phyloP scores from a whole-genome alignment of 768 basidiomycete species.

The Termitomyces sp. region DNA sequence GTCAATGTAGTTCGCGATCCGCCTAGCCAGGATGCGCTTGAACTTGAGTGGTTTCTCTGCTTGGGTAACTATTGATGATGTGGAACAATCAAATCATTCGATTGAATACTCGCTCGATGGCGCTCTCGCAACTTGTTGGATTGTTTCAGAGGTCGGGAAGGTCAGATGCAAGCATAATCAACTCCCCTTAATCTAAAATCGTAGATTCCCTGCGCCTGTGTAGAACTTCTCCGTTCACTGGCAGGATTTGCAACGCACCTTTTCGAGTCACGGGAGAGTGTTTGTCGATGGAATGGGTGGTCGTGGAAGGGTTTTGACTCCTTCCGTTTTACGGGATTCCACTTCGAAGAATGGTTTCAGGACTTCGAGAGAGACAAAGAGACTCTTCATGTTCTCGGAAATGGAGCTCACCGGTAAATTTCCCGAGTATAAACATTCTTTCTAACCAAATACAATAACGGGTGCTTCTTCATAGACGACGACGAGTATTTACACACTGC shows the following conservation, averaged over 20 bases:
- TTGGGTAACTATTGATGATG: slow-evolving; percentile 19
- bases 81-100: slow-evolving; percentile 13
- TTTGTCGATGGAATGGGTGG: slow-evolving; percentile 16
- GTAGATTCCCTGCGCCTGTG: not conserved
- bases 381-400: slow-evolving; percentile 20
- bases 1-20: not conserved
- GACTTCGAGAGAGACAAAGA: slow-evolving; percentile 10
- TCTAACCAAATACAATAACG: no score
- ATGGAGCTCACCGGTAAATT: slow-evolving; percentile 20
- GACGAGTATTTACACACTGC: slow-evolving; percentile 16
- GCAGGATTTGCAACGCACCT: slow-evolving; percentile 4
- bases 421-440: not conserved
- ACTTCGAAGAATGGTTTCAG: not conserved
- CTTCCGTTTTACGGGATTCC: not conserved
- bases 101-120: slow-evolving; percentile 18
- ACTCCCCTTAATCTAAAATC: not conserved
- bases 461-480: slow-evolving; percentile 17
- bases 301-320: not conserved
- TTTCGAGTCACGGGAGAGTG: not conserved
- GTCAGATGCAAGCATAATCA: slow-evolving; percentile 5
- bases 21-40: not conserved
- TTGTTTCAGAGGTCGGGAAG: slow-evolving; percentile 26
- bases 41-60: slow-evolving; percentile 8
- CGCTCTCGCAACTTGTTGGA: slow-evolving; percentile 22
- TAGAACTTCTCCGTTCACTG: slow-evolving; percentile 21